Base-by-base conservation (phyloP, 352 stramenopile species). In the Globisporangium radiosum region DNA sequence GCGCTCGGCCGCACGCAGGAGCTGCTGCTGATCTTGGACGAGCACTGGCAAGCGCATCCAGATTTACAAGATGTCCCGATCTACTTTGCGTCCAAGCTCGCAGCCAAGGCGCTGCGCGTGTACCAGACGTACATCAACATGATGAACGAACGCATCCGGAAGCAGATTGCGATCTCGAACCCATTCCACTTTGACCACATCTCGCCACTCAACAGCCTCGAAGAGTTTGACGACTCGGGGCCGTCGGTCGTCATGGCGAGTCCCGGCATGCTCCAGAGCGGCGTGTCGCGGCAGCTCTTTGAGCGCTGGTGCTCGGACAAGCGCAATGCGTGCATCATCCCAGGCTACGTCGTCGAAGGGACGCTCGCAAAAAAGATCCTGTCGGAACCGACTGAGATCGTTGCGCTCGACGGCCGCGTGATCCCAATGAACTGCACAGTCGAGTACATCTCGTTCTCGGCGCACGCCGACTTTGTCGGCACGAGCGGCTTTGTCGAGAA, bases 61-160 rank as follows among this genome's bases (percentile, higher is more conserved):
- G 88, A 96, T 65, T 66, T 99, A 52, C 96, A 99, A 54, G 85
- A 97, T 52, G 96, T 99, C 44, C 97, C 97, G 13, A 98, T 99
- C 66, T 99, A 98, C 72, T 99, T 99, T 81, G 96, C 96, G 5
- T 98, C 92, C 42, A 98, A 98, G 56, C 70, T 99, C 51, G 97
- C 97, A 7, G 92, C 83, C 19, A 95, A 98, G 64, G 95, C 96
- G 5, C 73, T 99, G 63, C 83, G 97, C 42, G 95, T 99, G 19
- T 99, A 99, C 84, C 95, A 99, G 71, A 99, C 96, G 15, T 99
- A 99, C 75, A 98, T 99, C 57, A 99, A 99, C 71, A 99, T 99
- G 95, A 99, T 99, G 97, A 99, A 99, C 78, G 88, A 96, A 7
- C 86, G 97, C 59, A 98, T 96, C 50, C 85, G 88, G 52, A 95